A percentile compares a stretch with the other conserved stretches of the same genome.
Conservation (phyloP, 495 filamentous ascomycete species). For the Aspergillus mulundensis region DNA sequence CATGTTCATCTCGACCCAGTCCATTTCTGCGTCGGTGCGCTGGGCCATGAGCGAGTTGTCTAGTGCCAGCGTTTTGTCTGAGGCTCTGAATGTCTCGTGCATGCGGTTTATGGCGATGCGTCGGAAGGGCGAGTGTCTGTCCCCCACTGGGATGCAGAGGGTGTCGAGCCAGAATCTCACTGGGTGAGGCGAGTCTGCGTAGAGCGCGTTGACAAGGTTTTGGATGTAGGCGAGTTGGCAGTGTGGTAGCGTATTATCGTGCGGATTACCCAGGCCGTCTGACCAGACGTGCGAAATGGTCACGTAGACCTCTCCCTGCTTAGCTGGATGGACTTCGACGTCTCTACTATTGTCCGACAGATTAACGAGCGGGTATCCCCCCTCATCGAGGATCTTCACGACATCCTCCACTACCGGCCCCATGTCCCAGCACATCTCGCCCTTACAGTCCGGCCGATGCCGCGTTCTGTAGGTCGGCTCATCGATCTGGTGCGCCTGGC, state of each 20-base stretch:
- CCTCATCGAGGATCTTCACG: background rate
- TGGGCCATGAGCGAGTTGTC: background rate
- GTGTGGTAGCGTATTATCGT: background rate
- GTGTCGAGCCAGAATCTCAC: background rate
- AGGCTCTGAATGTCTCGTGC: background rate
- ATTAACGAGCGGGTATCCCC: background rate
- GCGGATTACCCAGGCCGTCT: background rate
- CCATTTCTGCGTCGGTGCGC: background rate
- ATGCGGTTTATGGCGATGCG: background rate
- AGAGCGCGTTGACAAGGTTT: background rate
- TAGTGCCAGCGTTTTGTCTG: background rate
- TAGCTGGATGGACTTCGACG: background rate
- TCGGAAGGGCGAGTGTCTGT: background rate
- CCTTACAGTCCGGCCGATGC: background rate
- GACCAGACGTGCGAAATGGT: background rate
- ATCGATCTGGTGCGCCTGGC: background rate
- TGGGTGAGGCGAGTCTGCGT: background rate
- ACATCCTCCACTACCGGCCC: background rate
- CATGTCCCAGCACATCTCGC: background rate
- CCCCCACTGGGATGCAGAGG: background rate
- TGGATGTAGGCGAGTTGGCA: background rate
- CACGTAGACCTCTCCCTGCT: background rate
- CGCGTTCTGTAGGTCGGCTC: background rate
- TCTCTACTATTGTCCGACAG: background rate
- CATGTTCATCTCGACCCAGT: background rate